Base-by-base conservation (phyloP, 139 green algal species). In the Diplosphaera chodatii region DNA sequence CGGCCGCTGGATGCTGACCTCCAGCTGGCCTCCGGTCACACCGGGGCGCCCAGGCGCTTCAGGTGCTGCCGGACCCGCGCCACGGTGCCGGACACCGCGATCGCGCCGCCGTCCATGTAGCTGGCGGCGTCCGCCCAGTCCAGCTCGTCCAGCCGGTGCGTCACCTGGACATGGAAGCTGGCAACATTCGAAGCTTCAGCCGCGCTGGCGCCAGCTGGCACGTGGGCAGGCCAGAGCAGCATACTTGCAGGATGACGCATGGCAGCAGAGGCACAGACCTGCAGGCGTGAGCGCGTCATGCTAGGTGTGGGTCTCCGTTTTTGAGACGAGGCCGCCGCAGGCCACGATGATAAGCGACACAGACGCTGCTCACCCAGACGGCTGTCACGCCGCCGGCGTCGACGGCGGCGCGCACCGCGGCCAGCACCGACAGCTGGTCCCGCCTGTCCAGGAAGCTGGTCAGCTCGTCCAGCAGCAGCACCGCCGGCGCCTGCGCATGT, bases 381-480 rank as follows among this genome's bases (percentile, higher is more conserved):
- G 31, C 31, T 56, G 32, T 30, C 2, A 20, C 32, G 18, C 32
- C 67, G 37, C 23, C 68, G 33, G 41, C 31, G 32, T 84, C 69
- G 62, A 91, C 78, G 4, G 91, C 79, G 23, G 41, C 64, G 0
- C 77, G 70, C 32, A 97, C 91, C 16, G 85, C 89, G 29, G 83
- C 67, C 71, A 97, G 74, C 65, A 97, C 91, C 0, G 83, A 83
- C 55, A 82, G 83, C 83, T 97, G 90, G 76, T 98, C 93, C 34
- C 87, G 87, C 13, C 83, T 84, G 72, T 99, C 95, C 34, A 99
- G 78, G 69, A 97, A 99, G 0, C 93, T 99, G 18, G 95, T 99
- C 55, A 99, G 85, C 86, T 99, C 96, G 77, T 99, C 96, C 68
- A 99, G 83, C 67, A 99, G 82, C 71, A 99, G 83, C 69, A 98